These are phyloP conservation scores for Salicornia ramosissima DNA, from an alignment of 148 eudicot species.

Conservation along the genomic window DNA sequence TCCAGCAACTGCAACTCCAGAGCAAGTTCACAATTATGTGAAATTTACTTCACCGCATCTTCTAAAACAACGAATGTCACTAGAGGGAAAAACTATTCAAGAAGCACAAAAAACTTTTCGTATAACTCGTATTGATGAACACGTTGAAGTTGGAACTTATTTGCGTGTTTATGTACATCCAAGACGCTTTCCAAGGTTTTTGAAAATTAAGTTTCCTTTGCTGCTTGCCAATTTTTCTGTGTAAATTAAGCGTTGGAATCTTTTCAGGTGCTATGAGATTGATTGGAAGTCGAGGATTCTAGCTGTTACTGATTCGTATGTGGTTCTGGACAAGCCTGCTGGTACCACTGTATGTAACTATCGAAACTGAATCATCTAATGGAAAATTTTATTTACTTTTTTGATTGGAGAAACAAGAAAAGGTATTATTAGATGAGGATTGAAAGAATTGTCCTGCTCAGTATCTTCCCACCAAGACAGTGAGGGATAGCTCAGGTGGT, in stretches of 20 bases:
- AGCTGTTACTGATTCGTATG: conserved; percentile 70
- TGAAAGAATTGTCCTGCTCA: background rate
- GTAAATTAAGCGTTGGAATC: conserved; percentile 17
- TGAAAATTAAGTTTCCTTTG: background rate
- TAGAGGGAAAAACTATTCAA: conserved; percentile 72
- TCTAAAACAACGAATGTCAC: conserved; percentile 54
- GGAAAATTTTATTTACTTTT: background rate
- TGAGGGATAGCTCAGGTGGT: too few relatives aligned
- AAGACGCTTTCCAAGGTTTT: conserved; percentile 86
- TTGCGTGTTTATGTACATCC: conserved; percentile 94
- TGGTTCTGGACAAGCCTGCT: conserved; percentile 92
- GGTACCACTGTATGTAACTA: conserved; percentile 79
- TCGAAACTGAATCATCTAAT: conserved; percentile 2
- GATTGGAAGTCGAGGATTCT: conserved; percentile 89
- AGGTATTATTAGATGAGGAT: background rate
- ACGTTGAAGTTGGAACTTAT: conserved; percentile 87
- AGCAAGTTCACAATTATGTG: conserved; percentile 56
- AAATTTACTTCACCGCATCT: conserved; percentile 63
- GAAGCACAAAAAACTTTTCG: conserved; percentile 89
- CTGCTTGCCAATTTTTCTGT: background rate
- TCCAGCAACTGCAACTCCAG: conserved; percentile 77
- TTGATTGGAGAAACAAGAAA: background rate
- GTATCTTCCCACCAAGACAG: background rate
- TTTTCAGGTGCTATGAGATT: conserved; percentile 82
- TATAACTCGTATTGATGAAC: conserved; percentile 55